Evolutionary conservation across 202 grass and related monocot genomes (phyloP), one percentile per base, ranked within the genome.

Genomic region (Zoysia matrella): DNA sequence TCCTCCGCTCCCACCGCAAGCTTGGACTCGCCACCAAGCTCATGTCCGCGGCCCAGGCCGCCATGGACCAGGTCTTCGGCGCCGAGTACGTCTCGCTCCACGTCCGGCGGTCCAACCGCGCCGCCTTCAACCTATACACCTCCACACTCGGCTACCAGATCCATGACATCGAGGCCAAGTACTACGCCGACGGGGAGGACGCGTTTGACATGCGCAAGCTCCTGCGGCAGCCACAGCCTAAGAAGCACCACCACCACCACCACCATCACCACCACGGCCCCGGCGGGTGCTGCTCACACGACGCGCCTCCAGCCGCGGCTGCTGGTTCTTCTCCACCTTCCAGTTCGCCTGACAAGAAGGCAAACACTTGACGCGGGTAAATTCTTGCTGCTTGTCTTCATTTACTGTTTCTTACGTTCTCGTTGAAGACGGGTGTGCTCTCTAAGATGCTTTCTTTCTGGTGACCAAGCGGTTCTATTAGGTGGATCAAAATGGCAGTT

Each of bases 1-100:
- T 98, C n/a, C 92, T 98, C 79, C 92, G 95, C 45, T 88, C 92
- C 58, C 95, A 98, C 80, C 95, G 95, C 84, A 98, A 98, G 88
- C 92, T 98, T 1, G 95, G 95, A 2, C 84, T 98, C 46, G 95
- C 94, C 67, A 97, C 94, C 77, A 97, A 97, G 83, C 92, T 97
- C 81, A 97, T 97, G 94, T 90, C 94, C 41, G 83, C 94, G 2
- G 92, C 94, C 0, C 94, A 97, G 88, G 22, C 22, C 22, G 22
- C 22, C 22, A 22, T 22, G 22, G 22, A 22, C 22, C 22, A 22
- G 22, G 22, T 22, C 22, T 22, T 22, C 22, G 22, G 88, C 42
- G 92, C 95, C 62, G 92, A 93, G 65, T 98, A 98, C 80, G 95
- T 98, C 3, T 98, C 95, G 0, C 95, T 98, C 64, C 95, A 98